Percentiles rank a stretch among this genome's conserved stretches.
Conservation (phyloP, 2,329 filamentous ascomycete genomes). For the Lecanicillium sp. region DNA sequence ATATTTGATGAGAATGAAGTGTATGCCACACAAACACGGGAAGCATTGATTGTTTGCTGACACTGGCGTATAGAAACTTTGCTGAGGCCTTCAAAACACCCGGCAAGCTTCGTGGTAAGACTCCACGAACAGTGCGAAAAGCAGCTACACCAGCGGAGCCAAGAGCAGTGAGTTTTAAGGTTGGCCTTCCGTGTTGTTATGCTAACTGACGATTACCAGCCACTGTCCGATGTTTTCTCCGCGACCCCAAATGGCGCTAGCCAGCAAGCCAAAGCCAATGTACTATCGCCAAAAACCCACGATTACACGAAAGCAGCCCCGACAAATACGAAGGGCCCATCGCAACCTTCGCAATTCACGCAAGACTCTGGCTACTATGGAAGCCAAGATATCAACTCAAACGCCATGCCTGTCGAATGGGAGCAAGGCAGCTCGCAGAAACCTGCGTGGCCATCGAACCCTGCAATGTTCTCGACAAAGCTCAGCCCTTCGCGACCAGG, state of each 20-base stretch:
- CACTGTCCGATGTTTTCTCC: slow-evolving; percentile 52
- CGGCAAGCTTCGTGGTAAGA: slow-evolving; percentile 75
- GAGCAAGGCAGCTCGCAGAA: slow-evolving; percentile 11
- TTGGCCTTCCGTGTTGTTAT: not conserved
- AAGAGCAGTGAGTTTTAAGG: slow-evolving; percentile 49
- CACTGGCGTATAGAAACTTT: slow-evolving; percentile 63
- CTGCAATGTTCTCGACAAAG: slow-evolving; percentile 11
- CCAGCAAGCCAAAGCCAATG: slow-evolving; percentile 26
- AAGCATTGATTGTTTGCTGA: slow-evolving; percentile 26
- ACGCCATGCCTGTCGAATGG: slow-evolving; percentile 14
- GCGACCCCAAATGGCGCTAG: slow-evolving; percentile 45
- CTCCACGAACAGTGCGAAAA: slow-evolving; percentile 64
- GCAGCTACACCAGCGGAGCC: slow-evolving; percentile 42
- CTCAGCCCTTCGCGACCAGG: slow-evolving; percentile 16
- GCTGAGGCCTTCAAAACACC: slow-evolving; percentile 95
- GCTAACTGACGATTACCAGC: slow-evolving; percentile 33
- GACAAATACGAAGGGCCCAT: slow-evolving; percentile 21
- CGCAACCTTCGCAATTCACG: slow-evolving; percentile 14
- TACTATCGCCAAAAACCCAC: slow-evolving; percentile 23
- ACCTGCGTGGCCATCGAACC: not conserved
- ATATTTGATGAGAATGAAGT: slow-evolving; percentile 82
- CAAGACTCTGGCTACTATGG: slow-evolving; percentile 67
- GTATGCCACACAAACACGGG: slow-evolving; percentile 47
- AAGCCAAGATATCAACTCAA: slow-evolving; percentile 40
- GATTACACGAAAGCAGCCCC: slow-evolving; percentile 21